These are phyloP conservation scores for Monascus ruber DNA, from an alignment of 2,329 filamentous ascomycete species.

Conservation along the genomic window DNA sequence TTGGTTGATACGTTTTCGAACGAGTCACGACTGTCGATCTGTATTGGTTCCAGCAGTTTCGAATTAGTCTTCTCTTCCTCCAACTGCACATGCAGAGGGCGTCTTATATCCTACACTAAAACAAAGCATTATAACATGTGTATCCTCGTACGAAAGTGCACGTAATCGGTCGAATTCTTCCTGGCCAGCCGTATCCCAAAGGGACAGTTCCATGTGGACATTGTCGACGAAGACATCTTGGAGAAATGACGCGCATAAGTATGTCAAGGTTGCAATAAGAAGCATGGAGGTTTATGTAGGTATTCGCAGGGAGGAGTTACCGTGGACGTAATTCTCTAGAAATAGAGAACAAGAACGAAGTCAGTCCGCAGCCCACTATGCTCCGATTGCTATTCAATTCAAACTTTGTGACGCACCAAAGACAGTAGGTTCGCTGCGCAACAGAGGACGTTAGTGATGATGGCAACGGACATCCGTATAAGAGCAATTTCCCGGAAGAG, in stretches of 20 bases:
- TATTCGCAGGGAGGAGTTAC: constrained; percentile 38
- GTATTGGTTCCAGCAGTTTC: constrained; percentile 3
- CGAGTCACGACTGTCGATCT: constrained; percentile 86
- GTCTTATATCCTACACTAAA: constrained; percentile 53
- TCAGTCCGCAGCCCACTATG: too few relatives aligned
- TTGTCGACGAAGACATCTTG: constrained; percentile 96
- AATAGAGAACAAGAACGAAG: constrained; percentile 7
- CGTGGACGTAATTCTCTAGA: constrained; percentile 91
- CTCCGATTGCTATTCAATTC: too few relatives aligned
- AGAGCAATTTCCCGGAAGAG: not conserved
- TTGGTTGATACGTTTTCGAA: constrained; percentile 98
- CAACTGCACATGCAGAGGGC: too few relatives aligned
- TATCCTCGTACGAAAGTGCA: constrained; percentile 94
- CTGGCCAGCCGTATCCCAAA: constrained; percentile 97
- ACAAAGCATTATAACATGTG: constrained; percentile 96
- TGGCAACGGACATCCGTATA: constrained; percentile 6
- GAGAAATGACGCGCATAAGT: constrained; percentile 10
- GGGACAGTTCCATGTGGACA: constrained; percentile 88
- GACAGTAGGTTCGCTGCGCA: constrained; percentile 70
- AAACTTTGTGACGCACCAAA: constrained; percentile 45
- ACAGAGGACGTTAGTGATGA: constrained; percentile 6
- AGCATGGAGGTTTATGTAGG: not conserved
- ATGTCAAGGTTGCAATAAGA: constrained; percentile 1
- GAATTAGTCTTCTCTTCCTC: not conserved
- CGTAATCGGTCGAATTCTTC: constrained; percentile 97